A percentile compares a stretch with the other conserved stretches of the same genome.
These are phyloP conservation scores for Candida morakotiae DNA, from an alignment of 805 yeast species.

Conservation along the genomic window DNA sequence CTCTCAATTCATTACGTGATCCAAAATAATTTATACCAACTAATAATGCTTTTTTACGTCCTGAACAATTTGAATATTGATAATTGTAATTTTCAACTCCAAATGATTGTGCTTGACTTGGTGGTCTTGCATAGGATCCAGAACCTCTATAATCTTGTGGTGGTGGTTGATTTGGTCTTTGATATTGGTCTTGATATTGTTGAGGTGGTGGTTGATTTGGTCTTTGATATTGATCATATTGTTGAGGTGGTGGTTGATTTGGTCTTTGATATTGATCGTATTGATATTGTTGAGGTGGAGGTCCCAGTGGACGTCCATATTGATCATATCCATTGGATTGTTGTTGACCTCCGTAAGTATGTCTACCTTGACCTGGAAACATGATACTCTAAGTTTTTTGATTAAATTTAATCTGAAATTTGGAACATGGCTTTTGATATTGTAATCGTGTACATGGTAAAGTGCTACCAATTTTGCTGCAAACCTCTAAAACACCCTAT, in stretches of 20 bases:
- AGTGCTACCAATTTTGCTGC: not conserved
- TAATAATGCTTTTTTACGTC: constrained; percentile 68
- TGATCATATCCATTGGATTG: constrained; percentile 4
- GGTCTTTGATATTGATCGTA: constrained; percentile 5
- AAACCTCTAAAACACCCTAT: no score
- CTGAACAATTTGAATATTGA: constrained; percentile 68
- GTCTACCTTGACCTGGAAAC: constrained; percentile 18
- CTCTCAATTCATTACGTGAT: constrained; percentile 54
- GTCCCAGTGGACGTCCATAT: constrained; percentile 9
- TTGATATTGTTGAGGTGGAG: constrained; percentile 8
- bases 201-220: constrained; percentile 2
- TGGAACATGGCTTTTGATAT: no score
- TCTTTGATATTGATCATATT: constrained; percentile 2
- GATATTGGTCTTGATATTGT: not conserved
- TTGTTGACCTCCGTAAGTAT: constrained; percentile 8
- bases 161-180: constrained; percentile 9
- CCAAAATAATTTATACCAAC: constrained; percentile 80
- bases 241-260: constrained; percentile 11
- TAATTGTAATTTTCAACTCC: constrained; percentile 27
- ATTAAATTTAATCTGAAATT: not conserved
- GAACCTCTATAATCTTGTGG: not conserved
- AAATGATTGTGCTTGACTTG: constrained; percentile 12
- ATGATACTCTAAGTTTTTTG: constrained; percentile 5
- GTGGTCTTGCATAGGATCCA: constrained; percentile 9
- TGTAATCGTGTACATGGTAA: not conserved